Conservation (phyloP, 2,329 filamentous ascomycete species). For the Bipolaris victoriae region DNA sequence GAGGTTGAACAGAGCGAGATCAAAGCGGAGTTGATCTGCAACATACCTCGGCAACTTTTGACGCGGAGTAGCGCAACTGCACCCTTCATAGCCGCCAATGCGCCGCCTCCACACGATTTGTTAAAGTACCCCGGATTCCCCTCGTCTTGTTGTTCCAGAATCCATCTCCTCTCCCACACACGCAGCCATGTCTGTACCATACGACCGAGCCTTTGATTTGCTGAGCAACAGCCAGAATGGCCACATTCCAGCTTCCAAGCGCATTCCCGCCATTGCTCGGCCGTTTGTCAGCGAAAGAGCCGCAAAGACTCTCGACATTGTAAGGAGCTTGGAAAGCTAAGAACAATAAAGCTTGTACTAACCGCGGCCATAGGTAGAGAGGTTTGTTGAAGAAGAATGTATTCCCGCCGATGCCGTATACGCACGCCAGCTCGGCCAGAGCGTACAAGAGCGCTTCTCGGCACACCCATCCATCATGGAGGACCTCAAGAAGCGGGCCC, state of each 20-base stretch:
- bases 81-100: constrained; percentile 24
- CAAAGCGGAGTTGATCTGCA: constrained; percentile 16
- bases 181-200: constrained; percentile 41
- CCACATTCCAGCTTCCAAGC: constrained; percentile 57
- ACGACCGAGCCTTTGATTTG: constrained; percentile 33
- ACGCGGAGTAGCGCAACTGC: constrained; percentile 19
- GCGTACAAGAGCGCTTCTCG: constrained; percentile 74
- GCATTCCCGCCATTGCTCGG: constrained; percentile 64
- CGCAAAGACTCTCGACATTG: constrained; percentile 80
- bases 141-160: neutral
- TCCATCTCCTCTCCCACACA: neutral
- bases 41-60: constrained; percentile 34
- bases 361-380: constrained; percentile 69
- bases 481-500: constrained; percentile 84
- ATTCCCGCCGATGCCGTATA: constrained; percentile 77
- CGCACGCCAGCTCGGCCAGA: constrained; percentile 78
- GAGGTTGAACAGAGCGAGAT: neutral
- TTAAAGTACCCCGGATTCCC: constrained; percentile 28
- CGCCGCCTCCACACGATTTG: constrained; percentile 21
- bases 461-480: constrained; percentile 80
- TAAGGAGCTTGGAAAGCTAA: constrained; percentile 40
- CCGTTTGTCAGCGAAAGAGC: constrained; percentile 81
- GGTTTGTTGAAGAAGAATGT: constrained; percentile 95
- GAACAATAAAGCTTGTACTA: neutral
- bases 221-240: constrained; percentile 45